phyloP scores from a whole-genome alignment of 306 rosid species.

The Dryas alaskensis region DNA sequence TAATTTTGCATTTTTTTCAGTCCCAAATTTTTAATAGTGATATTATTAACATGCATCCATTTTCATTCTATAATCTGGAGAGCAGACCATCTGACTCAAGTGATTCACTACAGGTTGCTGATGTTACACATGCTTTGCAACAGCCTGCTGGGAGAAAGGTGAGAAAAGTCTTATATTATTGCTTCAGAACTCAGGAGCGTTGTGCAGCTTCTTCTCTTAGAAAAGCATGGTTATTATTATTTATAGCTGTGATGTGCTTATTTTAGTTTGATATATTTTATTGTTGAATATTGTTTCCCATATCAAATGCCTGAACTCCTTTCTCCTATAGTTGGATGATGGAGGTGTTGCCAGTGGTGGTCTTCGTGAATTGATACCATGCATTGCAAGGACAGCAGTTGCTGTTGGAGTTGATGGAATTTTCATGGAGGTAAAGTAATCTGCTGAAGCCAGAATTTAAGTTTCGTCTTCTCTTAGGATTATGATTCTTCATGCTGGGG shows the following conservation, averaged over 20 bases:
- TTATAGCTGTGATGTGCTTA: neutral
- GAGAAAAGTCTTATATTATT: slow-evolving; percentile 7
- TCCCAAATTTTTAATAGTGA: slow-evolving; percentile 5
- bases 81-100: slow-evolving; percentile 19
- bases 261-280: neutral
- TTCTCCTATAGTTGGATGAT: slow-evolving; percentile 68
- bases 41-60: slow-evolving; percentile 8
- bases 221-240: neutral
- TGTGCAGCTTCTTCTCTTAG: neutral
- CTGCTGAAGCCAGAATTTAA: slow-evolving; percentile 7
- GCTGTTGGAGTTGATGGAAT: slow-evolving; percentile 98
- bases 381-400: slow-evolving; percentile 93
- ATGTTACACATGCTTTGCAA: slow-evolving; percentile 85
- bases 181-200: neutral
- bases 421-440: slow-evolving; percentile 82
- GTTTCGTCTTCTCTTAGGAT: neutral
- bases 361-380: slow-evolving; percentile 90
- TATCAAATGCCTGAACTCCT: slow-evolving; percentile 25
- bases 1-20: neutral
- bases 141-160: slow-evolving; percentile 98
- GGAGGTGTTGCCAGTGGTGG: slow-evolving; percentile 99
- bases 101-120: slow-evolving; percentile 70
- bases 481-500: neutral
- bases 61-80: slow-evolving; percentile 18
- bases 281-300: neutral